Evolutionary conservation across 495 filamentous ascomycete genomes (phyloP), one percentile per base, ranked within the genome.

Genomic region (Penicillium canescens): DNA sequence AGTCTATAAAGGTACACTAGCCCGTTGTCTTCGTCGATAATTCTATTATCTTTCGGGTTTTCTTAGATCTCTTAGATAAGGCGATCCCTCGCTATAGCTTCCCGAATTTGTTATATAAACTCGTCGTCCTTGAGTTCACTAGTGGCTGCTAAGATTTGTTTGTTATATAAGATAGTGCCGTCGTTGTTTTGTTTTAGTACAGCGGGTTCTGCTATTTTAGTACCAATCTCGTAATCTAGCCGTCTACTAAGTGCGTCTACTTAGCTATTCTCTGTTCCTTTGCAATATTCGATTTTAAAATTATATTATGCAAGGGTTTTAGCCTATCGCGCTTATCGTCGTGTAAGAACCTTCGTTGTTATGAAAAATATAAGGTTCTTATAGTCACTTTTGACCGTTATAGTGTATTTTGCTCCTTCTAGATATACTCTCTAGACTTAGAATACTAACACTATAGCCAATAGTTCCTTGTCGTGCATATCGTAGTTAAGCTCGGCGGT

Each of bases 401-500:
- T n/a, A 24, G 34, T 9, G n/a, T 66, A 20, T 2, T 46, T 36
- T 18, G 28, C 43, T 44, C 42, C 52, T 45, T 61, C 40, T 0
- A 75, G 41, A 12, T 71, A 54, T 11, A 44, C 48, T 43, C 66
- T 48, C 60, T 54, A 76, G 28, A 57, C 21, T 23, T 71, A 40
- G 16, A 74, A 63, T 31, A 42, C 46, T 42, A 35, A 38, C 3
- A 71, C 66, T 11, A 67, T 65, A 5, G 50, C 57, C 8, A 73
- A 37, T 3, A 71, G 35, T 42, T 66, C 62, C 38, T 69, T 65
- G 35, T 73, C 45, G 23, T 71, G 48, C 13, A 72, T 69, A n/a
- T 62, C 18, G 41, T 73, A 74, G 38, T 74, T 73, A 0, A 28
- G 16, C 46, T 76, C 63, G 2, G 59, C 63, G 1, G 55, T 38